Base-by-base conservation (phyloP, 805 yeast genomes). In the Wickerhamomyces silvicola region DNA sequence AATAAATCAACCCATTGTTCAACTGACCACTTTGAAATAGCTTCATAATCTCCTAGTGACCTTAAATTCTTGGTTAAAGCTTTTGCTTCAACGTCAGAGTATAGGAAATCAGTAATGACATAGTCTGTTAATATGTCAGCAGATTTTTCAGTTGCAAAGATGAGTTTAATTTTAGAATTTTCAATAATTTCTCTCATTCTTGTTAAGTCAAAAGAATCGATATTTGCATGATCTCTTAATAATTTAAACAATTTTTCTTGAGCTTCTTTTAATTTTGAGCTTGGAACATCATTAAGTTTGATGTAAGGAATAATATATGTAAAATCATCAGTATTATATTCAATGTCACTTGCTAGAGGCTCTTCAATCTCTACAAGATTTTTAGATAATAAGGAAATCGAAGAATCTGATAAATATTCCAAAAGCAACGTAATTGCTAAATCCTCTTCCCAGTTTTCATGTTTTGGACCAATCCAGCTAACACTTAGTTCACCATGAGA, bases 391-490 rank as follows among this genome's bases (percentile, higher is more conserved):
- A 86, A 65, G 2, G 97, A 82, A 27, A 85, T 74, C 0, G 95
- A 76, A 3, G 81, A 73, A 30, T 78, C 81, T 5, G 94, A 75
- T 32, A 90, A 68, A 52, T 90, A 92, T 18, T 72, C 68, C 13
- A 86, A 72, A 11, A 92, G 43, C 31, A 81, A 66, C 30, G 82
- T 81, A 14, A 86, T 54, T 0, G 96, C 97, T 24, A 78, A 64
- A 50, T 75, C 77, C 6, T 60, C 61, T 14, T 76, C 50, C 10
- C 64, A 51, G 25, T 80, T 73, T 8, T 57, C 50, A 23, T 70
- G 71, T 10, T 64, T 60, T 7, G 95, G 94, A 7, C 97, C 97
- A 30, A 84, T 67, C 90, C 95, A 88, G 4, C 82, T 64, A 17
- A 92, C 57, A 12, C 69, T 48, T 1, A 85, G 48, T 46, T 84